Conservation (phyloP, 805 yeast species). For the Lachancea cidri region DNA sequence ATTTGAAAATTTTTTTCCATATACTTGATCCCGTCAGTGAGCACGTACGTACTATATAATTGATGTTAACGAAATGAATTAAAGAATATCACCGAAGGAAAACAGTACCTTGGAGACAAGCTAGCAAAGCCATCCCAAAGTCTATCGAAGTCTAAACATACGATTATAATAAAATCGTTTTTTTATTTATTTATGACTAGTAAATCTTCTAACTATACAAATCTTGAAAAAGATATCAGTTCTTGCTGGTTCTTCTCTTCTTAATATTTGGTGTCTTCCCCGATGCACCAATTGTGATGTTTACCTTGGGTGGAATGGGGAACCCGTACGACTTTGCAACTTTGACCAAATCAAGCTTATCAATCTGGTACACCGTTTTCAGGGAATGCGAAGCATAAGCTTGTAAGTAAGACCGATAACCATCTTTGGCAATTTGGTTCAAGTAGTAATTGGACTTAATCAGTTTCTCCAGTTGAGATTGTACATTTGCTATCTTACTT, state of each 20-base stretch:
- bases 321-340: constrained; percentile 96
- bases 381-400: constrained; percentile 96
- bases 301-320: constrained; percentile 92
- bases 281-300: constrained; percentile 91
- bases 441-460: constrained; percentile 90
- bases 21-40: too few species aligned
- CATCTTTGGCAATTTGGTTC: constrained; percentile 95
- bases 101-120: too few species aligned
- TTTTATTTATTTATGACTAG: background rate
- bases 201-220: background rate
- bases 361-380: constrained; percentile 94
- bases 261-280: constrained; percentile 48
- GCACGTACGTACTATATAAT: too few species aligned
- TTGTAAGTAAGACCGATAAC: constrained; percentile 92
- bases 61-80: too few species aligned
- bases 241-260: constrained; percentile 18
- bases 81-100: too few species aligned
- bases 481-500: constrained; percentile 93
- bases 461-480: constrained; percentile 84
- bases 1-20: background rate
- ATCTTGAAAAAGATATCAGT: background rate
- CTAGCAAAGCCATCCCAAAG: too few species aligned
- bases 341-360: constrained; percentile 86
- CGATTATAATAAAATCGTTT: too few species aligned
- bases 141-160: too few species aligned